Evolutionary conservation across 306 rosid species (phyloP).

Genomic region (peach (Prunus persica)): DNA sequence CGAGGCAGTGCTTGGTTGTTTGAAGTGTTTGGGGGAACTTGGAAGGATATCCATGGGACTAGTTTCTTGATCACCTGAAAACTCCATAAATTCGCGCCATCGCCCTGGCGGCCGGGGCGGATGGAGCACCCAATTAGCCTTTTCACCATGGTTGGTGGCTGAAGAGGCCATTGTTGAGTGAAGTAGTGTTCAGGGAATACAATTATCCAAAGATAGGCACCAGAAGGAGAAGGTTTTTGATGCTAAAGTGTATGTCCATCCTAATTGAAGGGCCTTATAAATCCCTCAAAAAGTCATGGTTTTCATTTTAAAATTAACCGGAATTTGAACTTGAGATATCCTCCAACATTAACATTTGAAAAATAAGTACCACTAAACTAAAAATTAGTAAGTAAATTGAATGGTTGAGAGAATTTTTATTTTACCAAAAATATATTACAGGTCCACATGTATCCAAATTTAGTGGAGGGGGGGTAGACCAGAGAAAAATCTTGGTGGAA

Average conservation of each 20-base stretch:
- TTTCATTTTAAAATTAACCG: no score
- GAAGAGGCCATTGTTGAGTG: conserved; percentile 18
- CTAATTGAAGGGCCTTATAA: conserved; percentile 11
- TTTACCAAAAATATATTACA: neutral
- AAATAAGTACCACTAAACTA: no score
- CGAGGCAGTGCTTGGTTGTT: conserved; percentile 23
- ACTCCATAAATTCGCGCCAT: neutral
- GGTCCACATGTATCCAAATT: neutral
- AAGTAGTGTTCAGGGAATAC: neutral
- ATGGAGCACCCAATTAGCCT: conserved; percentile 9
- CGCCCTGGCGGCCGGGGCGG: neutral
- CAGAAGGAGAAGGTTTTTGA: neutral
- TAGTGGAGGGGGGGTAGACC: neutral
- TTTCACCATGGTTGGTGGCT: neutral
- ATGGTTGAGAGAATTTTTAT: conserved; percentile 5
- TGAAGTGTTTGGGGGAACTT: conserved; percentile 56
- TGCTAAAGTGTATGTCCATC: neutral
- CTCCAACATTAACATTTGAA: no score
- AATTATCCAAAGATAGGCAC: neutral
- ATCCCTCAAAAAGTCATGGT: neutral
- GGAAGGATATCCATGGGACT: conserved; percentile 1
- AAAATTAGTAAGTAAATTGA: neutral
- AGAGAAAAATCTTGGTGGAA: neutral
- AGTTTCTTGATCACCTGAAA: conserved; percentile 3
- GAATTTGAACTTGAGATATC: no score